Evolutionary conservation across 192 early-diverging fungal species (phyloP).

Genomic region (Mortierella antarctica): DNA sequence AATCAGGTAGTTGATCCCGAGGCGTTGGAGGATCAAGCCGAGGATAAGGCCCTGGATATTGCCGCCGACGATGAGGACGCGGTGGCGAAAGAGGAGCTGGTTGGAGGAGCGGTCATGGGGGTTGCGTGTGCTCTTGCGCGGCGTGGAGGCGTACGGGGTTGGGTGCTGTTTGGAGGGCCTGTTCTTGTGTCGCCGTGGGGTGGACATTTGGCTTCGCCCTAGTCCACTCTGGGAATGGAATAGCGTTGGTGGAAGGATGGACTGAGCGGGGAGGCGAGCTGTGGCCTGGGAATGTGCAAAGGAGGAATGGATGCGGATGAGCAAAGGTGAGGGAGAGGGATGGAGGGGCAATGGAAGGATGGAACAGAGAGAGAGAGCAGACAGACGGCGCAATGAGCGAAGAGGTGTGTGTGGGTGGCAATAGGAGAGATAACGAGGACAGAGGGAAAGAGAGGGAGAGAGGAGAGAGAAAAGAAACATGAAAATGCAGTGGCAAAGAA

Average conservation of each 20-base stretch:
- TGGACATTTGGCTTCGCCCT: too few species aligned
- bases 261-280: too few species aligned
- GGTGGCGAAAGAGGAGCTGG: not conserved
- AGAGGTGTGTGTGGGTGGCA: not conserved
- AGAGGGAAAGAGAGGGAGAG: not conserved
- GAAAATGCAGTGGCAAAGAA: too few species aligned
- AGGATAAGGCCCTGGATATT: constrained; percentile 17
- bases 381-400: too few species aligned
- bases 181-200: not conserved
- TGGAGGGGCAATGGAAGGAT: not conserved
- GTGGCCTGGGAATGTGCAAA: too few species aligned
- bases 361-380: not conserved
- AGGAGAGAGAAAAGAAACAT: not conserved
- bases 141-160: not conserved
- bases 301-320: too few species aligned
- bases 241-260: too few species aligned
- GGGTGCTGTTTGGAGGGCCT: not conserved
- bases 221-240: too few species aligned
- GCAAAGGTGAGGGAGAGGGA: not conserved
- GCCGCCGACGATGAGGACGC: constrained; percentile 21
- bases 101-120: not conserved
- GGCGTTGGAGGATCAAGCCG: constrained; percentile 12
- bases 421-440: not conserved
- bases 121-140: not conserved
- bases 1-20: constrained; percentile 15